phyloP scores from a whole-genome alignment of 108 stramenopile genomes.

The Skeletonema menzelii region DNA sequence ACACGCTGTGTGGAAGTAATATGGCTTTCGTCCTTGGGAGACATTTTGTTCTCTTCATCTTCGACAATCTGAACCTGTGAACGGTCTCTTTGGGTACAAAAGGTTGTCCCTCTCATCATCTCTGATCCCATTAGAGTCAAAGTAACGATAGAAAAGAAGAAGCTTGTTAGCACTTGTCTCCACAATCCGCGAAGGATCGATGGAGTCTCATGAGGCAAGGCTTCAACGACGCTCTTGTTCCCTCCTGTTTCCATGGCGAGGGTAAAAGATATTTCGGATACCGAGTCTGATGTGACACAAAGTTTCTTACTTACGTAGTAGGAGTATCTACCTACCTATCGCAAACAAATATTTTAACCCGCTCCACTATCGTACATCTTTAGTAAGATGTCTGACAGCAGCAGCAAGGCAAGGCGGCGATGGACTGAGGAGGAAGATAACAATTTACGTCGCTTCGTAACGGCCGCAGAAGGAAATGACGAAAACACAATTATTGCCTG shows the following conservation, averaged over 20 bases:
- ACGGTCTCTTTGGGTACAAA: too few relatives aligned
- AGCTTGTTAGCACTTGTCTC: constrained; percentile 9
- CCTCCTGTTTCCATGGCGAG: too few relatives aligned
- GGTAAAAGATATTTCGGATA: too few relatives aligned
- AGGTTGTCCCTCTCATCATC: not conserved
- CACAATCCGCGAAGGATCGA: constrained; percentile 8
- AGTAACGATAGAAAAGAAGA: constrained; percentile 4
- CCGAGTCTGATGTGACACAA: too few relatives aligned
- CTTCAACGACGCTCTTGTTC: too few relatives aligned
- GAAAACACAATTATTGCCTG: too few relatives aligned
- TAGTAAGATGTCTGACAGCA: not conserved
- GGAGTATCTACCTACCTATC: too few relatives aligned
- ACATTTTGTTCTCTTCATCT: too few relatives aligned
- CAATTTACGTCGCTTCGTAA: constrained; percentile 30
- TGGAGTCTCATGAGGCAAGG: constrained; percentile 8
- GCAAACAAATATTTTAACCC: too few relatives aligned
- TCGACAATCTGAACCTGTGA: too few relatives aligned
- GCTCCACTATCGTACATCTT: too few relatives aligned
- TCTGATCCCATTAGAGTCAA: not conserved
- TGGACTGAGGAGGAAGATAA: constrained; percentile 62
- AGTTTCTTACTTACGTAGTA: too few relatives aligned
- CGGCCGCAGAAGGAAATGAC: constrained; percentile 15
- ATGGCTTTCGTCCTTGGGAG: not conserved
- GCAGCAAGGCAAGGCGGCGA: constrained; percentile 8
- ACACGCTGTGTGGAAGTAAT: not conserved